phyloP scores from a whole-genome alignment of 2,329 filamentous ascomycete genomes.

The Pseudogymnoascus sp. region DNA sequence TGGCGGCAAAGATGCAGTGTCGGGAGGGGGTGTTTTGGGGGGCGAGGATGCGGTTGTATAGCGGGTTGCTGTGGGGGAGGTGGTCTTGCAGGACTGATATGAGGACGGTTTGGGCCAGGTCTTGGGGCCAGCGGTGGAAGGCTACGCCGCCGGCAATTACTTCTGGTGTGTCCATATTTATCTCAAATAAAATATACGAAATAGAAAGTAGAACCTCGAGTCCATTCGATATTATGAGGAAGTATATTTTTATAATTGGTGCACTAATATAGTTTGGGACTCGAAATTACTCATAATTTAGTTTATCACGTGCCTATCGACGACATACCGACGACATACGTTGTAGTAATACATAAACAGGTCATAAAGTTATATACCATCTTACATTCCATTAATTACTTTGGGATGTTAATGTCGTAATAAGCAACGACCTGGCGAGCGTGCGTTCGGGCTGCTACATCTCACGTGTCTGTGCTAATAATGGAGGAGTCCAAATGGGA shows the following conservation, averaged over 20 bases:
- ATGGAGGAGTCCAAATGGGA: too few species aligned
- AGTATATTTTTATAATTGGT: background rate
- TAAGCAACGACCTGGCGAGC: background rate
- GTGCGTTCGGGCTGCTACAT: background rate
- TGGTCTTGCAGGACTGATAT: slow-evolving; percentile 18
- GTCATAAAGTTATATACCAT: background rate
- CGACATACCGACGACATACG: background rate
- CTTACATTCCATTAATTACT: background rate
- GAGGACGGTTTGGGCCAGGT: slow-evolving; percentile 17
- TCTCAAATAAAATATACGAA: background rate
- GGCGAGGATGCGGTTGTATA: slow-evolving; percentile 25
- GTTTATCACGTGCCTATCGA: background rate
- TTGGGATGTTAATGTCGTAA: background rate
- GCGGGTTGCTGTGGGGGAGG: slow-evolving; percentile 24
- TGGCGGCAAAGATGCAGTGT: slow-evolving; percentile 27
- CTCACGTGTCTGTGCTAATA: background rate
- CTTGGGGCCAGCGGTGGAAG: slow-evolving; percentile 16
- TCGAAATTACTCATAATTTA: background rate
- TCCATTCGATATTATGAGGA: background rate
- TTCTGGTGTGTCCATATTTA: background rate
- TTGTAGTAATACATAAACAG: background rate
- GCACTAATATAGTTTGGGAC: background rate
- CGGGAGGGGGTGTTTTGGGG: slow-evolving; percentile 23
- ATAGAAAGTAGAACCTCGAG: background rate
- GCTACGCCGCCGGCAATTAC: background rate